Base-by-base conservation (phyloP, 495 filamentous ascomycete genomes). In the Aspergillus nanangensis region DNA sequence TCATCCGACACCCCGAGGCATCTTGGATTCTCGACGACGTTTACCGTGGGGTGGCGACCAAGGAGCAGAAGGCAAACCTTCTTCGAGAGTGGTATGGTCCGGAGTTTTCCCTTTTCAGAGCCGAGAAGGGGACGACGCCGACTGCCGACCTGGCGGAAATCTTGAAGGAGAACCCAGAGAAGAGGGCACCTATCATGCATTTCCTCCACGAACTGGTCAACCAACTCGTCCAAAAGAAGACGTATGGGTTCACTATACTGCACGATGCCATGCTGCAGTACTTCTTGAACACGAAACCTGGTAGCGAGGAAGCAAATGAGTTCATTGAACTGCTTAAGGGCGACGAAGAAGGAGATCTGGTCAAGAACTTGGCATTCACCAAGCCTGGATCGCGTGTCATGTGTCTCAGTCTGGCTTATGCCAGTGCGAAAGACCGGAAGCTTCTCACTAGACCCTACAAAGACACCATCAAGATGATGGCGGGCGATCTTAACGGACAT, bases 261-360 rank as follows among this genome's bases (percentile, higher is more conserved):
- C 94, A 99, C 63, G 92, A 94, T 52, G 94, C 93, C 17, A 95
- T 97, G 92, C 79, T 96, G 38, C 90, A 99, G 60, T 97, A 96
- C 62, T 93, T 90, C 67, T 74, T 88, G 37, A 90, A 86, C 58
- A 78, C 82, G 36, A 84, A 83, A 39, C 72, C 80, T 10, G 88
- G 83, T 15, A 86, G 80, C 54, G 79, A 82, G 32, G 92, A 96
- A 61, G 75, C 84, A 31, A 87, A 77, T 31, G 90, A 95, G 52
- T 96, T 93, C 57, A 71, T 96, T 38, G 92, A 97, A 58, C 69
- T 94, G 39, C 71, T 97, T 52, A 95, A 93, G 70, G 83, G 86
- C 29, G 92, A 96, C 48, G 90, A 92, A 56, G 86, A 86, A 43
- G 85, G 87, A 34, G 89, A 95, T 61, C 66, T 95, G 40, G 78